Evolutionary conservation across 306 rosid species (phyloP).

Genomic region (Prosopis cineraria): DNA sequence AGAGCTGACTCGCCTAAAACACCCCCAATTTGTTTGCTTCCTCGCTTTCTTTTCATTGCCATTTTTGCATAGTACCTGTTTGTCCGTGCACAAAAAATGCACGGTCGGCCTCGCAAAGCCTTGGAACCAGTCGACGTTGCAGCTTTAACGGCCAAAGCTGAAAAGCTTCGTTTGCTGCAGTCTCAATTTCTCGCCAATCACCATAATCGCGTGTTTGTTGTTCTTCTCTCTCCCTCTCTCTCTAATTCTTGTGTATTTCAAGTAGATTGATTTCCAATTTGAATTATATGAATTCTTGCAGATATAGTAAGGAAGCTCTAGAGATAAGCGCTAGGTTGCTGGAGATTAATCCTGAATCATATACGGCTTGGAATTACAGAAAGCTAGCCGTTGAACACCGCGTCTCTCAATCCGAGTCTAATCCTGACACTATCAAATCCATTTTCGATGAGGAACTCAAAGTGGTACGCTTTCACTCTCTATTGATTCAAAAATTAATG

Average conservation of each 20-base stretch:
- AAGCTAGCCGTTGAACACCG: conserved; percentile 68
- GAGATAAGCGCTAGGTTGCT: conserved; percentile 68
- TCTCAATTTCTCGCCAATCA: conserved; percentile 72
- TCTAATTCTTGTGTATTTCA: not conserved
- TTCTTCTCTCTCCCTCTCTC: not conserved
- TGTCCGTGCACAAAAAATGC: conserved; percentile 51
- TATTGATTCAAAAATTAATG: not conserved
- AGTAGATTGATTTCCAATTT: not conserved
- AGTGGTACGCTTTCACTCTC: conserved; percentile 48
- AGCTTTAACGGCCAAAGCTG: conserved; percentile 57
- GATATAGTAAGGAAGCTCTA: conserved; percentile 75
- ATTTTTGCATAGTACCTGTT: not conserved
- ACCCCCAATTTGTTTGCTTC: not conserved
- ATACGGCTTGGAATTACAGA: conserved; percentile 92
- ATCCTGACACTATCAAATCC: conserved; percentile 46
- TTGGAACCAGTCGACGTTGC: conserved; percentile 66
- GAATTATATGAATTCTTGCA: conserved; percentile 36
- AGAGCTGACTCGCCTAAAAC: not conserved
- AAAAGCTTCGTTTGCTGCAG: conserved; percentile 72
- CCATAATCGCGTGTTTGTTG: conserved; percentile 47
- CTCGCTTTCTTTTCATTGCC: not conserved
- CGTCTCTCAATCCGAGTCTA: conserved; percentile 52
- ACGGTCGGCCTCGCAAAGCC: conserved; percentile 83
- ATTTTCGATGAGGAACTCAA: conserved; percentile 63
- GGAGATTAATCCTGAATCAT: conserved; percentile 74